phyloP scores from a whole-genome alignment of 345 rosid species.

The Dovyalis caffra region DNA sequence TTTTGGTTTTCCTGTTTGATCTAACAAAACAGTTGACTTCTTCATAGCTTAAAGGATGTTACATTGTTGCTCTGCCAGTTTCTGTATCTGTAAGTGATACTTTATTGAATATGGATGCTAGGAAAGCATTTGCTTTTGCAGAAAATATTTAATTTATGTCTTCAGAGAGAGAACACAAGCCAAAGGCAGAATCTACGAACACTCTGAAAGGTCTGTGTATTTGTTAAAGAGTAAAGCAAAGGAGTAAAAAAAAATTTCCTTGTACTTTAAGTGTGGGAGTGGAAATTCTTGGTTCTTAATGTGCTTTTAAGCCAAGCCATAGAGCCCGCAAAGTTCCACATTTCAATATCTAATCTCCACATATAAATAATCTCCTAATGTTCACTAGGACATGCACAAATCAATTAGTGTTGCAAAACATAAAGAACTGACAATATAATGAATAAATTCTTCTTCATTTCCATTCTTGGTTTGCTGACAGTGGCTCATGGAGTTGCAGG shows the following conservation, averaged over 20 bases:
- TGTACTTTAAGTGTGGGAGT: slow-evolving; percentile 82
- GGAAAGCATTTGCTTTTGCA: slow-evolving; percentile 6
- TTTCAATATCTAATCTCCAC: slow-evolving; percentile 45
- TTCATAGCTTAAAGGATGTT: slow-evolving; percentile 11
- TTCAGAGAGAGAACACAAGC: slow-evolving; percentile 14
- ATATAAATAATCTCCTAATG: slow-evolving; percentile 44
- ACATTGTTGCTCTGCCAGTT: slow-evolving; percentile 10
- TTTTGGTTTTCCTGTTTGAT: slow-evolving; percentile 37
- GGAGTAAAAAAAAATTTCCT: slow-evolving; percentile 53
- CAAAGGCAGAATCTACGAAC: slow-evolving; percentile 30
- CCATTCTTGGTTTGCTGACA: slow-evolving; percentile 49
- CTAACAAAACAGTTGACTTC: slow-evolving; percentile 38
- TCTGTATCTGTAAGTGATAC: no score
- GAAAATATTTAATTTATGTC: slow-evolving; percentile 16
- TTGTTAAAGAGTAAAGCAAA: slow-evolving; percentile 94
- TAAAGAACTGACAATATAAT: slow-evolving; percentile 35
- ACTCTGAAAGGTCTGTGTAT: slow-evolving; percentile 36
- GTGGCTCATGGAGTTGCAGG: slow-evolving; percentile 50
- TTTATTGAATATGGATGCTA: no score
- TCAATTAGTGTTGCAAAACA: slow-evolving; percentile 39
- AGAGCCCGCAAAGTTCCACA: slow-evolving; percentile 39
- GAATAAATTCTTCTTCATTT: slow-evolving; percentile 50
- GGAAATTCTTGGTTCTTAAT: slow-evolving; percentile 62
- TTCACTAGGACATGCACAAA: slow-evolving; percentile 41
- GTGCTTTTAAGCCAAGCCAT: slow-evolving; percentile 93